These are phyloP conservation scores for Glycyrrhiza uralensis DNA, from an alignment of 306 rosid species.

Conservation along the genomic window DNA sequence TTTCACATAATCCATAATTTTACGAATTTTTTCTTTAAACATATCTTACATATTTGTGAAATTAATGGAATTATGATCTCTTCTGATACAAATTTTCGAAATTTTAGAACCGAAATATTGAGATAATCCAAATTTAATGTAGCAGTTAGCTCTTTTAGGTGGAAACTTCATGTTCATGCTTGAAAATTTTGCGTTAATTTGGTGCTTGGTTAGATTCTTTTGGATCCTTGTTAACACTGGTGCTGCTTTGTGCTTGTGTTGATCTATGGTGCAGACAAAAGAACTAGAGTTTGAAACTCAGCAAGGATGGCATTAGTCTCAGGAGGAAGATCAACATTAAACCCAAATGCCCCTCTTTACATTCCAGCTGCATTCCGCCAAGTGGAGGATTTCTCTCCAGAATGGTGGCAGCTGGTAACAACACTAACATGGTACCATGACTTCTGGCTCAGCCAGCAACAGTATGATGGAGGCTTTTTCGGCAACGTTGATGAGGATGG, in stretches of 20 bases:
- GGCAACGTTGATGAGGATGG: slow-evolving; percentile 33
- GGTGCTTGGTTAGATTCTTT: neutral
- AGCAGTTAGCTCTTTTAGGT: neutral
- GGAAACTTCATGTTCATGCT: neutral
- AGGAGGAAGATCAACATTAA: slow-evolving; percentile 68
- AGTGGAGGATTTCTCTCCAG: slow-evolving; percentile 94
- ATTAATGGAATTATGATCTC: neutral
- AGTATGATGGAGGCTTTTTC: slow-evolving; percentile 54
- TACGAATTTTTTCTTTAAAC: neutral
- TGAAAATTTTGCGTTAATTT: neutral
- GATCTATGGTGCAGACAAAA: slow-evolving; percentile 30
- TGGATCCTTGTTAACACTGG: neutral
- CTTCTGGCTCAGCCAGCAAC: slow-evolving; percentile 80
- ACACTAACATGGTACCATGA: slow-evolving; percentile 80
- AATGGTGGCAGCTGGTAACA: slow-evolving; percentile 91
- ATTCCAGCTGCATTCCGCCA: slow-evolving; percentile 73
- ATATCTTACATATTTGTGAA: neutral
- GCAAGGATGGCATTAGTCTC: slow-evolving; percentile 64
- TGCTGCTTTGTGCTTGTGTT: neutral
- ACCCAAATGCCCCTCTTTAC: slow-evolving; percentile 83
- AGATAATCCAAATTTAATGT: neutral
- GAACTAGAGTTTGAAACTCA: slow-evolving; percentile 18
- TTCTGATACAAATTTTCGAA: neutral
- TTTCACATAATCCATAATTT: neutral
- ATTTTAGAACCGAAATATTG: neutral